Evolutionary conservation across 192 early-diverging fungal species (phyloP).

Genomic region (Thoreauomyces humboldtii): DNA sequence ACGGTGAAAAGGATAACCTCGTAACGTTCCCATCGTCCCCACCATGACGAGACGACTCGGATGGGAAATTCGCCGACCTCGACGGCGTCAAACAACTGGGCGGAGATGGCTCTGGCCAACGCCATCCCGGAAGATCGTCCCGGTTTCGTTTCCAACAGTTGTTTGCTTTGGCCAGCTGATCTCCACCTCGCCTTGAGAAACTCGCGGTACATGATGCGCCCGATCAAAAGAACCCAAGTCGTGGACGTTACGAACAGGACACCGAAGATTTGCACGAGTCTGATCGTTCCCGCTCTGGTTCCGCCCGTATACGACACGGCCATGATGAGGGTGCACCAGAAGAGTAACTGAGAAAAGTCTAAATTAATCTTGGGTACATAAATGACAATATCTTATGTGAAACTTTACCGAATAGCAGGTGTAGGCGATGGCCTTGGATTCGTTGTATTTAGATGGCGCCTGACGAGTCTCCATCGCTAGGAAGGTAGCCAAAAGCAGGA

Average conservation of each 20-base stretch:
- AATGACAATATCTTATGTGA: too few relatives aligned
- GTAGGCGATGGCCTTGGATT: slow-evolving; percentile 6
- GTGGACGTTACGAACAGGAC: slow-evolving; percentile 18
- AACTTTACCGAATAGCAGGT: slow-evolving; percentile 12
- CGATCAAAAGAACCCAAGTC: slow-evolving; percentile 13
- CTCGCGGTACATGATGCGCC: slow-evolving; percentile 7
- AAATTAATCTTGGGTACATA: too few relatives aligned
- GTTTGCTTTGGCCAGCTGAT: too few relatives aligned
- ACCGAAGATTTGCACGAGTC: slow-evolving; percentile 1
- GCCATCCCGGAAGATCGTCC: too few relatives aligned
- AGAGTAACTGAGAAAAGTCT: slow-evolving; percentile 6
- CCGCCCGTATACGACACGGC: slow-evolving; percentile 8
- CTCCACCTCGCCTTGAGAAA: too few relatives aligned
- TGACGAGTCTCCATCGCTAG: neutral
- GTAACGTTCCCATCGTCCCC: slow-evolving; percentile 5
- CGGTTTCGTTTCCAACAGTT: too few relatives aligned
- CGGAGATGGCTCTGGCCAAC: too few relatives aligned
- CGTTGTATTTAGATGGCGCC: neutral
- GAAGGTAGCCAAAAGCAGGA: neutral
- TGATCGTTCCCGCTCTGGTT: neutral
- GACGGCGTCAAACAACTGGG: too few relatives aligned
- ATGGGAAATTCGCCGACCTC: neutral
- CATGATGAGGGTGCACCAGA: slow-evolving; percentile 23
- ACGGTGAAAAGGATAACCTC: neutral
- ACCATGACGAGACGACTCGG: slow-evolving; percentile 7